These are phyloP conservation scores for Manihot esculenta DNA, from an alignment of 441 rosid genomes.

Conservation along the genomic window DNA sequence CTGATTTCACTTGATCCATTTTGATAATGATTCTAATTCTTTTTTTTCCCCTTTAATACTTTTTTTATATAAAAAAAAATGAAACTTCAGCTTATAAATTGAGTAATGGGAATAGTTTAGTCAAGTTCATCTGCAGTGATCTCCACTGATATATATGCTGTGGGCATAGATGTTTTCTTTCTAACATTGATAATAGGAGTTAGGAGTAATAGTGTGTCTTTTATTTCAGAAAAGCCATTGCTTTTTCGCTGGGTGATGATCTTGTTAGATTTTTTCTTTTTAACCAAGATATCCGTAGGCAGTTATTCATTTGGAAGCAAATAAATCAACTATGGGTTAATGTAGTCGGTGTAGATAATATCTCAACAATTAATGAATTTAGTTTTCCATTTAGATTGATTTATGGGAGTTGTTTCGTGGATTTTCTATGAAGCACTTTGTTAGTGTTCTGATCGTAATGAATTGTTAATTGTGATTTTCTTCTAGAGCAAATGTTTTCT, in stretches of 20 bases:
- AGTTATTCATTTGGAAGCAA: neutral
- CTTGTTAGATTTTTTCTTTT: no score
- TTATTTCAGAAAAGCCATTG: neutral
- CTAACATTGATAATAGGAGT: neutral
- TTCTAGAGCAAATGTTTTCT: neutral
- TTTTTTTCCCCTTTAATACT: neutral
- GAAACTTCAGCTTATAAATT: neutral
- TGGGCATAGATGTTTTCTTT: neutral
- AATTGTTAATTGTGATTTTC: neutral
- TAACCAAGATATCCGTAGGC: no score
- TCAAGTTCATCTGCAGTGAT: neutral
- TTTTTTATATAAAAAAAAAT: neutral
- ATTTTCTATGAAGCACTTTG: neutral
- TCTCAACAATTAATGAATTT: neutral
- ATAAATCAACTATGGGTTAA: neutral
- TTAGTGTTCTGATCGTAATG: neutral
- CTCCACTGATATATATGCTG: neutral
- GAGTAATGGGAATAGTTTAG: neutral
- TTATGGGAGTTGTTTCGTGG: neutral
- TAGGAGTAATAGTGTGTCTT: neutral
- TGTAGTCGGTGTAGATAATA: neutral
- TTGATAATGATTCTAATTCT: neutral
- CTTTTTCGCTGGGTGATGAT: neutral
- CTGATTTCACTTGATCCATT: neutral
- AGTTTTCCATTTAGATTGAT: neutral